phyloP scores from a whole-genome alignment of 768 basidiomycete genomes.

The Boletales sp. region DNA sequence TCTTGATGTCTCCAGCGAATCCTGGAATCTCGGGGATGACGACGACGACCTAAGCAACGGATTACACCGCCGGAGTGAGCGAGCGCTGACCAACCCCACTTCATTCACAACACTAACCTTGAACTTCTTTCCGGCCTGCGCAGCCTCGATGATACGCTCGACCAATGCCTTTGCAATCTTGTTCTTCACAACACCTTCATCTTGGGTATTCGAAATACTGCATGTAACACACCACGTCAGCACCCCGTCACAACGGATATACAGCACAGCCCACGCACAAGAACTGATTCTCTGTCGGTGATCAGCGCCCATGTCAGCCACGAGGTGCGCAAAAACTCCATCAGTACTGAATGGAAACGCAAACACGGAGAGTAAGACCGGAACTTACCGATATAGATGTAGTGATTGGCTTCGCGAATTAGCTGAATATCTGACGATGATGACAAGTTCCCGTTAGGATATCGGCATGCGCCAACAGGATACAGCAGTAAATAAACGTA shows the following conservation, averaged over 20 bases:
- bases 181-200: constrained; percentile 71
- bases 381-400: constrained; percentile 85
- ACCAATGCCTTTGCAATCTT: constrained; percentile 80
- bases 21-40: constrained; percentile 90
- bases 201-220: constrained; percentile 74
- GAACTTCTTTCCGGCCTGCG: constrained; percentile 66
- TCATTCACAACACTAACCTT: constrained; percentile 42
- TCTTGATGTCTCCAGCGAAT: constrained; percentile 81
- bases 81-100: neutral
- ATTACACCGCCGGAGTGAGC: neutral
- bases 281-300: constrained; percentile 70
- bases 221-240: constrained; percentile 7
- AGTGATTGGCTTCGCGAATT: constrained; percentile 83
- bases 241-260: neutral
- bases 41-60: constrained; percentile 62
- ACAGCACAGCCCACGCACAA: constrained; percentile 51
- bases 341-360: constrained; percentile 3
- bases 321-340: constrained; percentile 10
- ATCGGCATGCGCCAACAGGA: neutral
- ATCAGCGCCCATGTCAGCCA: constrained; percentile 6
- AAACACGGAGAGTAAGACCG: neutral
- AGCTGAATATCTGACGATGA: constrained; percentile 58
- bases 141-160: constrained; percentile 83
- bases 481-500: constrained; percentile 36
- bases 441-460: neutral